A percentile compares a stretch with the other conserved stretches of the same genome.
Evolutionary conservation across 768 basidiomycete species (phyloP).

Genomic region (Termitomyces eurrhizus): DNA sequence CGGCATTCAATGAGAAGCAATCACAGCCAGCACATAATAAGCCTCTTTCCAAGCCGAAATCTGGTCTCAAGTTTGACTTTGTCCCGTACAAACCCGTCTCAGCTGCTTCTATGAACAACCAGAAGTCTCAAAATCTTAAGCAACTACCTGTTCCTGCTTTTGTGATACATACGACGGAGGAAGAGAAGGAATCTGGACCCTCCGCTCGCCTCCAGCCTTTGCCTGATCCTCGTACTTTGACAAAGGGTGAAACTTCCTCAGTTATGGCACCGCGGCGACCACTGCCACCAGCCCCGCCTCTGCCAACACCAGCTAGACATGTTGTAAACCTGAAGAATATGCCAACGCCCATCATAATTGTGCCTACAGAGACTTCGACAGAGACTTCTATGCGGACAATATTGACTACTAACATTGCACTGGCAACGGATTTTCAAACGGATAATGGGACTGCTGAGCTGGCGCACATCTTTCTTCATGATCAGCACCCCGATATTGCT

Average conservation of each 20-base stretch:
- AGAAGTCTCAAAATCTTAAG: slow-evolving; percentile 12
- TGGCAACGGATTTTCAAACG: slow-evolving; percentile 47
- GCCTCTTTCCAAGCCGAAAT: slow-evolving; percentile 4
- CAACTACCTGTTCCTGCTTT: slow-evolving; percentile 14
- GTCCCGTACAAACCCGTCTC: slow-evolving; percentile 4
- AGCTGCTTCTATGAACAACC: slow-evolving; percentile 3
- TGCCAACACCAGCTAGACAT: slow-evolving; percentile 15
- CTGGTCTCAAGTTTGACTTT: slow-evolving; percentile 2
- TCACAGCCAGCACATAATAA: slow-evolving; percentile 1
- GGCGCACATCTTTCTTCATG: slow-evolving; percentile 48
- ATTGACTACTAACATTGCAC: slow-evolving; percentile 48
- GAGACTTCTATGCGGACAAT: slow-evolving; percentile 44
- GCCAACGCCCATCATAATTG: slow-evolving; percentile 23
- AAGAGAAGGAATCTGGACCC: slow-evolving; percentile 1
- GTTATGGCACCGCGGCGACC: slow-evolving; percentile 2
- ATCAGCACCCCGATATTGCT: slow-evolving; percentile 36
- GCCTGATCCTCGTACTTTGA: slow-evolving; percentile 9
- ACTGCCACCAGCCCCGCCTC: slow-evolving; percentile 9
- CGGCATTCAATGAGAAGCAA: slow-evolving; percentile 12
- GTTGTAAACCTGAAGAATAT: slow-evolving; percentile 17
- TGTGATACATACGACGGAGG: not conserved
- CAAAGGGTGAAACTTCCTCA: slow-evolving; percentile 2
- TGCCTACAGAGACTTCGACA: slow-evolving; percentile 17
- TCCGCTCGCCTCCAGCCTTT: slow-evolving; percentile 5
- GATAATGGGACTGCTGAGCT: slow-evolving; percentile 48